Conservation (phyloP, 306 rosid genomes). For the Pyrus bretschneideri region DNA sequence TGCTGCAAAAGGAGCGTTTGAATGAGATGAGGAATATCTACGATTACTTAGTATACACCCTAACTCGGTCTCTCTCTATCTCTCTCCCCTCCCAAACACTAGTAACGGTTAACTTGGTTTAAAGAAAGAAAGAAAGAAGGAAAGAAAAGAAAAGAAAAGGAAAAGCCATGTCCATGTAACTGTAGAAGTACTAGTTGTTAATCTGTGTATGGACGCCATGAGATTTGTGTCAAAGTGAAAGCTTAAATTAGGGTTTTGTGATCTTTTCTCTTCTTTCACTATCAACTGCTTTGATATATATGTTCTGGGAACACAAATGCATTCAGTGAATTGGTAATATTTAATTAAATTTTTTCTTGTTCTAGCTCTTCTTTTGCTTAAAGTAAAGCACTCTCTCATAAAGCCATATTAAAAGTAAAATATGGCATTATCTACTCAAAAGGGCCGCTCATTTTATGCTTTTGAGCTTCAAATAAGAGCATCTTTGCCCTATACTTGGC, state of each 20-base stretch:
- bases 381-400: slow-evolving; percentile 77
- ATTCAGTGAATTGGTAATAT: slow-evolving; percentile 27
- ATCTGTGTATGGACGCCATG: slow-evolving; percentile 30
- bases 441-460: slow-evolving; percentile 88
- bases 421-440: slow-evolving; percentile 99
- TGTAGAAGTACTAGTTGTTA: slow-evolving; percentile 7
- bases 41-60: slow-evolving; percentile 54
- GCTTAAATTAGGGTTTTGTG: slow-evolving; percentile 4
- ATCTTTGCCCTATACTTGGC: slow-evolving; percentile 81
- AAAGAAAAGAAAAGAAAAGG: slow-evolving; percentile 17
- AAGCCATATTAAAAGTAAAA: slow-evolving; percentile 88
- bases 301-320: slow-evolving; percentile 28
- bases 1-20: slow-evolving; percentile 88
- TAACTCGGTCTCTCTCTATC: slow-evolving; percentile 21
- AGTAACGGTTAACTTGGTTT: slow-evolving; percentile 42
- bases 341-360: slow-evolving; percentile 1
- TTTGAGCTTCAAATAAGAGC: slow-evolving; percentile 79
- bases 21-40: slow-evolving; percentile 51
- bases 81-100: slow-evolving; percentile 26
- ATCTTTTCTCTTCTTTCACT: slow-evolving; percentile 26
- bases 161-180: slow-evolving; percentile 15
- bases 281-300: slow-evolving; percentile 30
- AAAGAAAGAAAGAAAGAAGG: slow-evolving; percentile 19
- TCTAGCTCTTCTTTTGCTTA: slow-evolving; percentile 47
- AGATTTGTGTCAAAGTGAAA: slow-evolving; percentile 50